These are phyloP conservation scores for Kluyveromyces nonfermentans DNA, from an alignment of 805 yeast species.

Conservation along the genomic window DNA sequence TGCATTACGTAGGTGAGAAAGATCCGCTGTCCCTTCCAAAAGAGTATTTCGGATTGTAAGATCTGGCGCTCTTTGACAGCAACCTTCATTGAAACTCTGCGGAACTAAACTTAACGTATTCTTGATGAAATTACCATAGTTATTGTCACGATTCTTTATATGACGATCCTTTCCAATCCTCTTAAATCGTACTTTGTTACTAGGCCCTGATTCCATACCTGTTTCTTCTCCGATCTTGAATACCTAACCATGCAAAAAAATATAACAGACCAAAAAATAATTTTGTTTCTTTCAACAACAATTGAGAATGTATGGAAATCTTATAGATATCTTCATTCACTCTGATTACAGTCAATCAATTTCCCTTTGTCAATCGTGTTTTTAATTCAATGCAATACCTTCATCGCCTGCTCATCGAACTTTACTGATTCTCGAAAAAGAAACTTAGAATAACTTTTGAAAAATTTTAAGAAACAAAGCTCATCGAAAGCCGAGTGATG, in stretches of 20 bases:
- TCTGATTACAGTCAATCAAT: too few relatives aligned
- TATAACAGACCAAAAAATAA: too few relatives aligned
- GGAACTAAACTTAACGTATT: neutral
- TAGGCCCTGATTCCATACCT: neutral
- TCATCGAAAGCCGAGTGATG: neutral
- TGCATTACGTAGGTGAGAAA: neutral
- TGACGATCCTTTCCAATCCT: neutral
- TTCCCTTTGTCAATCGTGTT: neutral
- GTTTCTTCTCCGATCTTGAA: neutral
- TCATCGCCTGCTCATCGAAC: neutral
- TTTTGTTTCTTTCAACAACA: too few relatives aligned
- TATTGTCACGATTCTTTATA: neutral
- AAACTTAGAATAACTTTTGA: conserved; percentile 3
- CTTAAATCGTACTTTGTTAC: neutral
- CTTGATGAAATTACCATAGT: neutral
- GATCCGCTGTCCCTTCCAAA: neutral
- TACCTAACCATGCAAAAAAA: too few relatives aligned
- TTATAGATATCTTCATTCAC: too few relatives aligned
- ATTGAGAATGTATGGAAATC: too few relatives aligned
- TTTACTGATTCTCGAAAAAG: neutral
- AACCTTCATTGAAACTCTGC: conserved; percentile 1
- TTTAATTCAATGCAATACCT: neutral
- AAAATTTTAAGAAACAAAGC: conserved; percentile 9
- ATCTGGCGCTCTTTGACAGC: neutral
- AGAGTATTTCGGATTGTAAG: neutral